Percentiles rank a stretch among this genome's conserved stretches.
These are phyloP conservation scores for Albizia julibrissin DNA, from an alignment of 306 rosid species.

Conservation along the genomic window DNA sequence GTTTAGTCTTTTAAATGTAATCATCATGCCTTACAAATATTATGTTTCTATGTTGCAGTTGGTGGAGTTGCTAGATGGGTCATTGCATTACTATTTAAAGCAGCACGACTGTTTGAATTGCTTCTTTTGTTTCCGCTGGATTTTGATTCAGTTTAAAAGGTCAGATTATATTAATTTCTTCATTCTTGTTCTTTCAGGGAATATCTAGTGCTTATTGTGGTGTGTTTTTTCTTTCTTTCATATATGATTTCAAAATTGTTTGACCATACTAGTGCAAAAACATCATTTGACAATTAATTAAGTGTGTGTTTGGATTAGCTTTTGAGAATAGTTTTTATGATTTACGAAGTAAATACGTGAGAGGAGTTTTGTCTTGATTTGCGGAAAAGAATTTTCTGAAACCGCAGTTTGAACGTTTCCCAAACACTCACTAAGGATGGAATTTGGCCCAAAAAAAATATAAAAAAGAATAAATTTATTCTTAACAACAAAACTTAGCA, in stretches of 20 bases:
- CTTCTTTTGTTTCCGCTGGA: conserved; percentile 97
- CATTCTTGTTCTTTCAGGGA: not conserved
- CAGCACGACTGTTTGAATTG: conserved; percentile 89
- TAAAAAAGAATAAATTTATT: no score
- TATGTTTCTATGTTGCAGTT: conserved; percentile 57
- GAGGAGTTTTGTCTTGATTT: no score
- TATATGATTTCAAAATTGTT: conserved; percentile 14
- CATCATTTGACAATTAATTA: no score
- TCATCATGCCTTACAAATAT: conserved; percentile 25
- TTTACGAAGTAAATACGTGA: no score
- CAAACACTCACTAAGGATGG: no score
- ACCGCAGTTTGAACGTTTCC: no score
- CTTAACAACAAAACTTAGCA: no score
- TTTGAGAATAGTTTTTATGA: no score
- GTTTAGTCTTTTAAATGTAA: not conserved
- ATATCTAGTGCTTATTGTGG: not conserved
- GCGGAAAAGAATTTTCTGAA: no score
- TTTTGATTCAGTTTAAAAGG: conserved; percentile 96
- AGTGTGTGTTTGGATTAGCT: no score
- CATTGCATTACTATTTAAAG: conserved; percentile 84
- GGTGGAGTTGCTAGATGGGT: conserved; percentile 89
- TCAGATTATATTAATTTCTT: conserved; percentile 38
- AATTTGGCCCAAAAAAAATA: no score
- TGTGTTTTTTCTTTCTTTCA: not conserved
- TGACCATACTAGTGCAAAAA: not conserved